These are phyloP conservation scores for Cladorrhinum sp. DNA, from an alignment of 2,329 filamentous ascomycete species.

Conservation along the genomic window DNA sequence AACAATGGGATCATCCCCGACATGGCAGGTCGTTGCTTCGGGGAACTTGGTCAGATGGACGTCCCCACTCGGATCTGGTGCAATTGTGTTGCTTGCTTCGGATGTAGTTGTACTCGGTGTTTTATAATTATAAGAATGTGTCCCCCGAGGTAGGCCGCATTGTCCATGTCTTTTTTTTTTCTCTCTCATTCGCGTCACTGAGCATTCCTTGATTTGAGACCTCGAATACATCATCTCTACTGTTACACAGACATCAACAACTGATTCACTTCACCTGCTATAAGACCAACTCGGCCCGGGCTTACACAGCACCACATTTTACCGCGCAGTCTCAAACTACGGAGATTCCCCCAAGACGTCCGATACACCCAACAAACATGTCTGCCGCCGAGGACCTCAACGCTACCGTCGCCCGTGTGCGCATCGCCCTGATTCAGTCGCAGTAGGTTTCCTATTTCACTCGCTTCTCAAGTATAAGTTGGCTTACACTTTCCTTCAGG, in stretches of 20 bases:
- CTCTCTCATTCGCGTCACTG: background rate
- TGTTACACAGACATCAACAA: no score
- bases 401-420: constrained; percentile 43
- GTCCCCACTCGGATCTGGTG: background rate
- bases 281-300: background rate
- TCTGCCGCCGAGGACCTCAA: constrained; percentile 40
- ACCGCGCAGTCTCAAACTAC: no score
- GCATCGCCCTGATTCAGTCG: constrained; percentile 47
- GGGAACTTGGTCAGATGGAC: background rate
- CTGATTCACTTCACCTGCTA: no score
- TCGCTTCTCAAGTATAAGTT: background rate
- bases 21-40: background rate
- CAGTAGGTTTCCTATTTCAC: constrained; percentile 37
- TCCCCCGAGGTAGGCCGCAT: no score
- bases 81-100: background rate
- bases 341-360: constrained; percentile 33
- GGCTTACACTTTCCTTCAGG: constrained; percentile 13
- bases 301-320: background rate
- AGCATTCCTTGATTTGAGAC: no score
- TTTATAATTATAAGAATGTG: background rate
- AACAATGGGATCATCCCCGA: background rate
- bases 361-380: constrained; percentile 28
- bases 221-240: no score
- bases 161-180: background rate
- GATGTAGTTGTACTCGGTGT: background rate